Evolutionary conservation across 2,329 filamentous ascomycete genomes (phyloP).

Genomic region (Raffaelea arxii): DNA sequence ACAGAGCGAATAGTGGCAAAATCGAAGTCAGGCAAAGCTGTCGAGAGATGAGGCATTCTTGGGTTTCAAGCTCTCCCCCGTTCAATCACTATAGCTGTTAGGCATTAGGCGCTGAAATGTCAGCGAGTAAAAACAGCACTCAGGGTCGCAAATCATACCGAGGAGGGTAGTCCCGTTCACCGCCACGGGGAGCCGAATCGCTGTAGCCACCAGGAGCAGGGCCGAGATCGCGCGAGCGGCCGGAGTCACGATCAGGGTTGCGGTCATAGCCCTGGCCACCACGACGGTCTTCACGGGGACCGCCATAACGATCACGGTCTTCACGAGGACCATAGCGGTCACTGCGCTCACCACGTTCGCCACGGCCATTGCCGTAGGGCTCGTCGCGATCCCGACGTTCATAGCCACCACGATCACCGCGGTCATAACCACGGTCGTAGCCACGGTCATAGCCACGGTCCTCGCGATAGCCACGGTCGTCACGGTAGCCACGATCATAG

Average conservation of each 20-base stretch:
- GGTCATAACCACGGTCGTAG: constrained; percentile 18
- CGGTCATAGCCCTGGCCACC: constrained; percentile 34
- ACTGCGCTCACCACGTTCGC: no score
- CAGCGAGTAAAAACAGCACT: not conserved
- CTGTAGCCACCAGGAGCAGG: constrained; percentile 23
- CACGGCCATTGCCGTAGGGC: constrained; percentile 27
- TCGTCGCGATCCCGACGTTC: constrained; percentile 44
- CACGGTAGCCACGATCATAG: constrained; percentile 26
- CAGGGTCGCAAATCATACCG: constrained; percentile 20
- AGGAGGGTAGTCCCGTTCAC: constrained; percentile 31
- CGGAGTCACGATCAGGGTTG: constrained; percentile 12
- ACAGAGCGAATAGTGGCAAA: not conserved
- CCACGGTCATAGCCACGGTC: constrained; percentile 32
- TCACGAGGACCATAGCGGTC: constrained; percentile 39
- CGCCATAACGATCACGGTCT: constrained; percentile 44
- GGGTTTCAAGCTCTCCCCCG: no score
- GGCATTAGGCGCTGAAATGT: not conserved
- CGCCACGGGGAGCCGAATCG: constrained; percentile 31
- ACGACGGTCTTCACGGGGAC: constrained; percentile 28
- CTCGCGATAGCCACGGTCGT: constrained; percentile 37
- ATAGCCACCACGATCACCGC: constrained; percentile 35
- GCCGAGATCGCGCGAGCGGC: constrained; percentile 18
- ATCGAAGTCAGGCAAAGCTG: not conserved
- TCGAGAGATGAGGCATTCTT: no score
- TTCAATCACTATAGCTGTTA: no score